A percentile compares a stretch with the other conserved stretches of the same genome.
Conservation (phyloP, 768 basidiomycete genomes). For the Rubroboletus satanas region DNA sequence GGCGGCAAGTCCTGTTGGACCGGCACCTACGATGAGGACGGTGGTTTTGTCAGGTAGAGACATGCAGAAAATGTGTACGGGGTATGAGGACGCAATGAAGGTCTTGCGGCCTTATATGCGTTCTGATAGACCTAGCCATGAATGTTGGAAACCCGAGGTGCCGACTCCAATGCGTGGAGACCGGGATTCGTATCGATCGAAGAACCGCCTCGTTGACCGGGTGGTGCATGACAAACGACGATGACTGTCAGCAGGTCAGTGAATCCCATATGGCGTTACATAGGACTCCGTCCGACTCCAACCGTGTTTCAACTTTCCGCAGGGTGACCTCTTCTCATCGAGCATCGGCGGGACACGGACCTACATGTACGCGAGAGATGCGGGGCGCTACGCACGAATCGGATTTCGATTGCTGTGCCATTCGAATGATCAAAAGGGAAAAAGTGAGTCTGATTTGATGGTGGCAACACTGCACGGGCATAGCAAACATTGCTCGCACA, state of each 20-base stretch:
- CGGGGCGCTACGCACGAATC: no score
- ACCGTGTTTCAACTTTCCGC: background rate
- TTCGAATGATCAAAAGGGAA: no score
- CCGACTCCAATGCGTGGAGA: background rate
- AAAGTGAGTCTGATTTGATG: no score
- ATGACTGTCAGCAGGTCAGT: background rate
- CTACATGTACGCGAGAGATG: no score
- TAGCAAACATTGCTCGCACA: no score
- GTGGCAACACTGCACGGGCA: no score
- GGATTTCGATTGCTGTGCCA: no score
- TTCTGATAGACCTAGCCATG: background rate
- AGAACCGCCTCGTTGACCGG: background rate
- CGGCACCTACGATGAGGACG: conserved; percentile 49
- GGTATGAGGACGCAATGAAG: background rate
- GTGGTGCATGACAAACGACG: background rate
- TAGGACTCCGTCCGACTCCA: background rate
- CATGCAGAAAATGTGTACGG: background rate
- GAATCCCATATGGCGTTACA: background rate
- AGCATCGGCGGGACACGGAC: no score
- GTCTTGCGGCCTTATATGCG: background rate
- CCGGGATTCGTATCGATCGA: background rate
- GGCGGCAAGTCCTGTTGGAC: conserved; percentile 45
- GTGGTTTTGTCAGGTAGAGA: conserved; percentile 36
- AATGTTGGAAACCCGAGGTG: background rate
- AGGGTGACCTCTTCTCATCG: background rate